phyloP scores from a whole-genome alignment of 2,329 filamentous ascomycete species.

The Cladosporium sp. region DNA sequence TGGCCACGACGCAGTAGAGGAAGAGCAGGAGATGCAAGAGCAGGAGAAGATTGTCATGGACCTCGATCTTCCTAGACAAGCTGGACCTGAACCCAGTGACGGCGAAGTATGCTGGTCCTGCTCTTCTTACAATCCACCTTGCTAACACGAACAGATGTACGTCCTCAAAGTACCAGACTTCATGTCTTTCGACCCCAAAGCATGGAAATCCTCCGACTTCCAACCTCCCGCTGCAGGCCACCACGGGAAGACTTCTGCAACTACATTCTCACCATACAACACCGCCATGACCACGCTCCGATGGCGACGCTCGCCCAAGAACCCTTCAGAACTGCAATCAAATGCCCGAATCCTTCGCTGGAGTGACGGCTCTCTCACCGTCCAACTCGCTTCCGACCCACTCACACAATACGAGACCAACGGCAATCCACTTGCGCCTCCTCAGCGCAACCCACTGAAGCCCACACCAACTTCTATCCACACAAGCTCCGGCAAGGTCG shows the following conservation, averaged over 20 bases:
- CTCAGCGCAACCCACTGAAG: slow-evolving; percentile 50
- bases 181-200: slow-evolving; percentile 66
- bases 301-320: slow-evolving; percentile 66
- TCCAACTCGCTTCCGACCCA: slow-evolving; percentile 69
- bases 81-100: slow-evolving; percentile 68
- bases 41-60: slow-evolving; percentile 61
- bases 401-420: slow-evolving; percentile 72
- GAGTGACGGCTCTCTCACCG: slow-evolving; percentile 76
- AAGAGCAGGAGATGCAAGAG: slow-evolving; percentile 45
- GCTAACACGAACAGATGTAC: slow-evolving; percentile 55
- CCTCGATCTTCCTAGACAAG: slow-evolving; percentile 66
- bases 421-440: slow-evolving; percentile 67
- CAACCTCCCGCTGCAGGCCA: slow-evolving; percentile 62
- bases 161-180: slow-evolving; percentile 72
- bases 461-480: slow-evolving; percentile 48
- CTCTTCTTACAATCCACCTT: slow-evolving; percentile 1
- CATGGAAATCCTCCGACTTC: slow-evolving; percentile 67
- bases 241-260: slow-evolving; percentile 48
- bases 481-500: slow-evolving; percentile 32
- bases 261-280: slow-evolving; percentile 59
- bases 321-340: slow-evolving; percentile 67
- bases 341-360: slow-evolving; percentile 74
- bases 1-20: slow-evolving; percentile 49
- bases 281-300: slow-evolving; percentile 68
- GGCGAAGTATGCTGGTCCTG: slow-evolving; percentile 58